Base-by-base conservation (phyloP, 352 stramenopile species). In the Globisporangium rhizosaccharum region DNA sequence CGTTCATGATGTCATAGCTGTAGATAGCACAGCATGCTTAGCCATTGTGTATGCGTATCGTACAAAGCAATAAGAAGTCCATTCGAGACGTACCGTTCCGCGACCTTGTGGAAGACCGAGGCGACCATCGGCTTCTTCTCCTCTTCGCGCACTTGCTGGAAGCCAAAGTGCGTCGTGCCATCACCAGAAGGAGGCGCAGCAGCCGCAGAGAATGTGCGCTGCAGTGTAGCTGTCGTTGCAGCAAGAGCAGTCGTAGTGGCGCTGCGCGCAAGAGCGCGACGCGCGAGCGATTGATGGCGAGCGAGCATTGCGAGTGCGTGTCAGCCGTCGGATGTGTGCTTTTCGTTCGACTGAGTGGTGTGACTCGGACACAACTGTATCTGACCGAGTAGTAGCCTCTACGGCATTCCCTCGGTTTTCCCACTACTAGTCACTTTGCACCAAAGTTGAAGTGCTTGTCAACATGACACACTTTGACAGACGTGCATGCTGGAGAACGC, bases 1-100 rank as follows among this genome's bases (percentile, higher is more conserved):
- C 97, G 76, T 99, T 99, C 97, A 99, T 99, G 20, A 99, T 75
- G 76, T 99, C 97, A 57, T 96, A 96, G 59, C 82, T 85, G 56
- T 14, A 15, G 23, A 17, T 9, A 37, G 11, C 26, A 30, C 53
- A 26, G 6, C 23, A 15, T 2, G n/a, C n/a, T 20, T 60, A 26
- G 12, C 3, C 20, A 9, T 9, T 9, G 15, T 36, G 20, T 18
- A 45, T 45, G 39, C 46, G 12, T 2, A 30, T 14, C 14, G 12
- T 20, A 57, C 18, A 47, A 8, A 30, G 10, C 10, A 12, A 36
- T 18, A 20, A 23, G 0, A 46, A 36, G 30, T 36, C 30, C 30
- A 36, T 36, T 36, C 30, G 30, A 36, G 30, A 59, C 20, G 61
- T 97, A 99, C 70, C 85, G 94, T 60, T 98, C 85, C 15, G 97